phyloP scores from a whole-genome alignment of 371 early-diverging fungal genomes.

The Haplosporangium sp. region DNA sequence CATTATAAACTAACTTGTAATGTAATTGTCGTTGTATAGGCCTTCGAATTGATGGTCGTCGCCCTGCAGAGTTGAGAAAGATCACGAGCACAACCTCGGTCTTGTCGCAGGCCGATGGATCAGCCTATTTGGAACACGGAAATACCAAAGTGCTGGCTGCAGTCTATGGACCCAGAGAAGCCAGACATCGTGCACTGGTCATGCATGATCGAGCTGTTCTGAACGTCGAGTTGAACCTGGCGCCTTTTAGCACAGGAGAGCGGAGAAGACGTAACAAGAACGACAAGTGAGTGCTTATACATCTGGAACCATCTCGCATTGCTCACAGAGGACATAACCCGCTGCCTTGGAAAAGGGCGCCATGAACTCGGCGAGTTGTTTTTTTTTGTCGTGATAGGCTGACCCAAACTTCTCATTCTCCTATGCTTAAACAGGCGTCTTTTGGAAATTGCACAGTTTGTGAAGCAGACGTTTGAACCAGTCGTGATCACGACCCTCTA shows the following conservation, averaged over 20 bases:
- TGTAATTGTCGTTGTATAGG: conserved; percentile 57
- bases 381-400: background rate
- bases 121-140: conserved; percentile 94
- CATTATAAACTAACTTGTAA: background rate
- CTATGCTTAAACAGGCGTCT: conserved; percentile 68
- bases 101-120: conserved; percentile 90
- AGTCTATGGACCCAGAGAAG: conserved; percentile 95
- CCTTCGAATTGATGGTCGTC: conserved; percentile 93
- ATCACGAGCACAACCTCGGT: conserved; percentile 84
- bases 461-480: conserved; percentile 93
- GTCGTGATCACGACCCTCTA: conserved; percentile 81
- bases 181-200: conserved; percentile 67
- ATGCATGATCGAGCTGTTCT: conserved; percentile 86
- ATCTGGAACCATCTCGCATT: too few species aligned
- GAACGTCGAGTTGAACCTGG: conserved; percentile 90
- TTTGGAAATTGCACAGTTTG: conserved; percentile 84
- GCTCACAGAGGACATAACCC: too few species aligned
- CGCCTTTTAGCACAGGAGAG: conserved; percentile 93
- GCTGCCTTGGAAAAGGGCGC: too few species aligned
- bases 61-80: conserved; percentile 90
- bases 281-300: conserved; percentile 75
- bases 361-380: background rate
- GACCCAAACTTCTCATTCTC: too few species aligned
- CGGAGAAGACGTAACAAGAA: conserved; percentile 82
- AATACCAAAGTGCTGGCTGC: conserved; percentile 94